These are phyloP conservation scores for Exserohilum rostratum DNA, from an alignment of 2,329 filamentous ascomycete species.

Conservation along the genomic window DNA sequence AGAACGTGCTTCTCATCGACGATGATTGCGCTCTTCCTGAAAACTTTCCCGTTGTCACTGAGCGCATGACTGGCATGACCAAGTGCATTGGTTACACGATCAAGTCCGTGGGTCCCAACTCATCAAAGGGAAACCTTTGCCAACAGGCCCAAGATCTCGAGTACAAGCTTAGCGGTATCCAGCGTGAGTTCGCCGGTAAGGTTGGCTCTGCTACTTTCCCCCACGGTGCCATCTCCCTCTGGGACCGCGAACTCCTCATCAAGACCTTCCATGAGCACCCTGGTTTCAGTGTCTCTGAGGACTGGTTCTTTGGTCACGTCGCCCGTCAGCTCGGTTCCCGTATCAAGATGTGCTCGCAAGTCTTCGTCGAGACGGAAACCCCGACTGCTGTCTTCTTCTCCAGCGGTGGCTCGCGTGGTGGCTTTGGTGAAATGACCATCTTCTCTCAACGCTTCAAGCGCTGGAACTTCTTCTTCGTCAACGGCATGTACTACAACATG, in stretches of 20 bases:
- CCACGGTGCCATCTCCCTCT: slow-evolving; percentile 59
- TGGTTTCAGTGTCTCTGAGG: slow-evolving; percentile 58
- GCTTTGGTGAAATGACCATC: slow-evolving; percentile 61
- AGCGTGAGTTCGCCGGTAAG: slow-evolving; percentile 53
- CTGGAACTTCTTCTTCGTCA: slow-evolving; percentile 62
- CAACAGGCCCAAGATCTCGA: slow-evolving; percentile 59
- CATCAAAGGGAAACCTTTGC: slow-evolving; percentile 37
- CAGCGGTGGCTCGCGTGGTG: slow-evolving; percentile 51
- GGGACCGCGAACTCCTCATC: slow-evolving; percentile 55
- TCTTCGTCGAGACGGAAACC: slow-evolving; percentile 60
- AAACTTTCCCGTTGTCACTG: slow-evolving; percentile 22
- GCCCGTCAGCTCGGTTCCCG: slow-evolving; percentile 53
- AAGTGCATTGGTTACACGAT: slow-evolving; percentile 58
- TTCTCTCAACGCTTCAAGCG: slow-evolving; percentile 58
- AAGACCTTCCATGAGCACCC: slow-evolving; percentile 57
- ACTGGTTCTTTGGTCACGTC: slow-evolving; percentile 61
- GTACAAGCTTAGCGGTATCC: slow-evolving; percentile 58
- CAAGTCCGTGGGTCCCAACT: slow-evolving; percentile 51
- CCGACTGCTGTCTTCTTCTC: slow-evolving; percentile 53
- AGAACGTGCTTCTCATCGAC: slow-evolving; percentile 23
- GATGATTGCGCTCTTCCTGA: slow-evolving; percentile 22
- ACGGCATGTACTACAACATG: slow-evolving; percentile 57
- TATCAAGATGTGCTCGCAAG: slow-evolving; percentile 57
- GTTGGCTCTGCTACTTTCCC: slow-evolving; percentile 58
- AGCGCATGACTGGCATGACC: slow-evolving; percentile 12